These are phyloP conservation scores for Triticum monococcum DNA, from an alignment of 176 grass and related monocot species.

Conservation along the genomic window DNA sequence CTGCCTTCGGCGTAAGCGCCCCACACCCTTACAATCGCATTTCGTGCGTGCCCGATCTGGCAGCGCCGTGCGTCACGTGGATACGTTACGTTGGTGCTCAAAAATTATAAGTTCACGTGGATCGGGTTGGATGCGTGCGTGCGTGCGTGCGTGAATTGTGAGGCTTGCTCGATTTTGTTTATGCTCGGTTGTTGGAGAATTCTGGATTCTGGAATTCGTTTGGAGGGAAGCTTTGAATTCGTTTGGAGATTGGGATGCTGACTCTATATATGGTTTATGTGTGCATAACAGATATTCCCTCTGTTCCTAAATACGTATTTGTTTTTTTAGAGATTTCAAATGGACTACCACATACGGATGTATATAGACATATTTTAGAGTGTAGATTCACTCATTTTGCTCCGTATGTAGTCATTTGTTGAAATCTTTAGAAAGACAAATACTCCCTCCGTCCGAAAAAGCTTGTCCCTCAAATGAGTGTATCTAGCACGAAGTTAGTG, in stretches of 20 bases:
- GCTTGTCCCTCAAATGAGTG: too few species aligned
- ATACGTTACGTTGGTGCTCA: background rate
- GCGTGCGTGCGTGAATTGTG: constrained; percentile 37
- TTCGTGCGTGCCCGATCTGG: constrained; percentile 4
- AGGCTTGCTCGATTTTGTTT: constrained; percentile 32
- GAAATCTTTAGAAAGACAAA: too few species aligned
- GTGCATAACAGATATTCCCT: background rate
- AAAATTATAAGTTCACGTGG: constrained; percentile 9
- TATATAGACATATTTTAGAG: too few species aligned
- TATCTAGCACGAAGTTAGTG: too few species aligned
- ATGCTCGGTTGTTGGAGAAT: background rate
- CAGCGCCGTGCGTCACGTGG: background rate
- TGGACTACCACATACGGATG: too few species aligned
- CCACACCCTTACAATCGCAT: background rate
- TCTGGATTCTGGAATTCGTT: background rate
- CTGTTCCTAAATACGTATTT: too few species aligned
- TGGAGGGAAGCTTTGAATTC: background rate
- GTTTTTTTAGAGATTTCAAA: too few species aligned
- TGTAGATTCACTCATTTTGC: too few species aligned
- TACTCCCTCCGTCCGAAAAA: too few species aligned
- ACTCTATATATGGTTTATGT: background rate
- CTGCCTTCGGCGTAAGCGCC: constrained; percentile 58
- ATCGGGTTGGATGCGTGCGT: constrained; percentile 32
- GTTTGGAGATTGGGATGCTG: background rate
- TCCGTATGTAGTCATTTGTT: too few species aligned